These are phyloP conservation scores for Apiotrichum gamsii DNA, from an alignment of 1,284 basidiomycete species.

Conservation along the genomic window DNA sequence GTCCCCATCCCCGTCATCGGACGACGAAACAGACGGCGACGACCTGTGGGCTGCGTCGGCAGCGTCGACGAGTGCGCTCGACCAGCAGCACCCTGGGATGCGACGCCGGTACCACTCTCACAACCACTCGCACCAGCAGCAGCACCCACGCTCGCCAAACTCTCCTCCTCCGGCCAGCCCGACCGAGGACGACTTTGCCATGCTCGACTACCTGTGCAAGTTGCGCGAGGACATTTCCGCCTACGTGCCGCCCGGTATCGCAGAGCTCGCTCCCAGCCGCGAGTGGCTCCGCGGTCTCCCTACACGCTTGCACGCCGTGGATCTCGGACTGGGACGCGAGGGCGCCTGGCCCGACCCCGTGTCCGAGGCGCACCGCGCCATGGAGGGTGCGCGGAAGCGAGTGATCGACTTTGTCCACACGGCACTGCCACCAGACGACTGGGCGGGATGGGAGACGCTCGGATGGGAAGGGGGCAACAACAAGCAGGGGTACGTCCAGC, in stretches of 20 bases:
- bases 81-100: not conserved
- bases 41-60: not conserved
- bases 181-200: conserved; percentile 3
- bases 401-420: conserved; percentile 40
- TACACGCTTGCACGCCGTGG: conserved; percentile 26
- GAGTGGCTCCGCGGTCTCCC: conserved; percentile 39
- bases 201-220: conserved; percentile 33
- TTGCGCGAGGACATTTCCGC: conserved; percentile 41
- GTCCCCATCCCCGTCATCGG: conserved; percentile 7
- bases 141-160: too few species aligned
- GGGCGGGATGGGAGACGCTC: conserved; percentile 46
- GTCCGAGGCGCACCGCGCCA: conserved; percentile 11
- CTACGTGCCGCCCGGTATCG: conserved; percentile 24
- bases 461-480: conserved; percentile 41
- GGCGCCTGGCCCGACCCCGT: conserved; percentile 15
- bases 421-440: conserved; percentile 44
- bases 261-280: conserved; percentile 10
- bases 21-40: conserved; percentile 15
- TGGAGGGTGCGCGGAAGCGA: conserved; percentile 30
- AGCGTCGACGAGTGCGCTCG: not conserved
- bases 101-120: conserved; percentile 1
- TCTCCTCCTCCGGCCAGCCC: not conserved
- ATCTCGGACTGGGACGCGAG: conserved; percentile 20
- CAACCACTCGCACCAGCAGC: not conserved
- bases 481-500: not conserved